These are phyloP conservation scores for Lipomyces oligophaga DNA, from an alignment of 805 yeast genomes.

Conservation along the genomic window DNA sequence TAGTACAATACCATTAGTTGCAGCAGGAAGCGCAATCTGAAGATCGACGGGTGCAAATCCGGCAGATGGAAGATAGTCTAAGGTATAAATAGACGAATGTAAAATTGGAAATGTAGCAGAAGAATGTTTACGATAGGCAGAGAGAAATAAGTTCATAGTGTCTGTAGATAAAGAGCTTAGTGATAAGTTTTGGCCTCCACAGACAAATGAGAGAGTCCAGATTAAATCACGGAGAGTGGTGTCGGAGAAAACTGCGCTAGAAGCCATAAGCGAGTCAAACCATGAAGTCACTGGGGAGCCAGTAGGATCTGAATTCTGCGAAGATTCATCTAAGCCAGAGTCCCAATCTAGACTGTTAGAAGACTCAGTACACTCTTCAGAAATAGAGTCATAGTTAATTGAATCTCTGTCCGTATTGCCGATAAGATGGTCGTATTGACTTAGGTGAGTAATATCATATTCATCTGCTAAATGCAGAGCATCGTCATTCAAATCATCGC, in stretches of 20 bases:
- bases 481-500: no score
- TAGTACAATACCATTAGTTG: constrained; percentile 2
- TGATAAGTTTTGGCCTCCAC: constrained; percentile 4
- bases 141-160: background rate
- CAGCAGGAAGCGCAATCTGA: constrained; percentile 1
- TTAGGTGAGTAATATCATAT: constrained; percentile 7
- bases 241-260: constrained; percentile 2
- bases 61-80: background rate
- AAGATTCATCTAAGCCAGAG: constrained; percentile 8
- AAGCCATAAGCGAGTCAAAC: background rate
- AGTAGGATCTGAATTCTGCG: constrained; percentile 2
- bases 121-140: constrained; percentile 5
- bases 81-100: constrained; percentile 5
- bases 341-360: constrained; percentile 11
- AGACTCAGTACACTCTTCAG: constrained; percentile 9
- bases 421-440: constrained; percentile 14
- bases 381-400: constrained; percentile 5
- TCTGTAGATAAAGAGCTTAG: background rate
- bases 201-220: background rate
- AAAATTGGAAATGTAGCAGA: constrained; percentile 2
- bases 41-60: background rate
- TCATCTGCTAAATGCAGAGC: constrained; percentile 3
- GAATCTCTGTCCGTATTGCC: constrained; percentile 3
- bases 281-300: constrained; percentile 7
- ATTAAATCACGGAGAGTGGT: background rate